Evolutionary conservation across 2,329 filamentous ascomycete species (phyloP).

Genomic region (Metarhizium robertsii): DNA sequence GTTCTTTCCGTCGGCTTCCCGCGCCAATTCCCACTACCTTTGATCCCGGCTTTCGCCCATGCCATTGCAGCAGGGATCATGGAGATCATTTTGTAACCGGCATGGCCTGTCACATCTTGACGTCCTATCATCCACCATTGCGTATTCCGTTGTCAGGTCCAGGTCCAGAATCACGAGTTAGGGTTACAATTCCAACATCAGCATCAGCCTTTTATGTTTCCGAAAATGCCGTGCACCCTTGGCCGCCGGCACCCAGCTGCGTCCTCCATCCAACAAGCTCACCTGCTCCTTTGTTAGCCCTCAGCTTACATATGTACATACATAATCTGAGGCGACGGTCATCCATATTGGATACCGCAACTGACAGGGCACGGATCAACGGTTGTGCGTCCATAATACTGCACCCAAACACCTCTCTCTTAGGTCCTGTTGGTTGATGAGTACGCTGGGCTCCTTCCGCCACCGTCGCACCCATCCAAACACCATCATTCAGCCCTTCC

Average conservation of each 20-base stretch:
- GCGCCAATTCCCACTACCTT: background rate
- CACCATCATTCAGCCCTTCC: slow-evolving; percentile 7
- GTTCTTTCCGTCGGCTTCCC: background rate
- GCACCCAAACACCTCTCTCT: background rate
- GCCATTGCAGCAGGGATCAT: background rate
- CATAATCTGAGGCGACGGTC: background rate
- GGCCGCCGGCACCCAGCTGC: background rate
- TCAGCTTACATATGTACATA: background rate
- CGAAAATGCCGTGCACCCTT: slow-evolving; percentile 2
- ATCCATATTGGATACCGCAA: background rate
- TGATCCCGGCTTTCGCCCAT: background rate
- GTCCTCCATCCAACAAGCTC: background rate
- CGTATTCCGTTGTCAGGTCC: background rate
- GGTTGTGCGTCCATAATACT: background rate
- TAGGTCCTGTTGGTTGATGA: slow-evolving; percentile 3
- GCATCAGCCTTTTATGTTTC: background rate
- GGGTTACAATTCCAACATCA: background rate
- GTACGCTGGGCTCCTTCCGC: slow-evolving; percentile 4
- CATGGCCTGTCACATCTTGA: background rate
- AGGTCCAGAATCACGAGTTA: background rate
- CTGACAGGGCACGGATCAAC: background rate
- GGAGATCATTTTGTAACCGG: background rate
- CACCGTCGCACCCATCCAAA: slow-evolving; percentile 11
- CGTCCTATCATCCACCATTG: background rate
- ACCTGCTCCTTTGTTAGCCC: background rate